phyloP scores from a whole-genome alignment of 169 alveolate genomes.

The Eimeria necatrix region DNA sequence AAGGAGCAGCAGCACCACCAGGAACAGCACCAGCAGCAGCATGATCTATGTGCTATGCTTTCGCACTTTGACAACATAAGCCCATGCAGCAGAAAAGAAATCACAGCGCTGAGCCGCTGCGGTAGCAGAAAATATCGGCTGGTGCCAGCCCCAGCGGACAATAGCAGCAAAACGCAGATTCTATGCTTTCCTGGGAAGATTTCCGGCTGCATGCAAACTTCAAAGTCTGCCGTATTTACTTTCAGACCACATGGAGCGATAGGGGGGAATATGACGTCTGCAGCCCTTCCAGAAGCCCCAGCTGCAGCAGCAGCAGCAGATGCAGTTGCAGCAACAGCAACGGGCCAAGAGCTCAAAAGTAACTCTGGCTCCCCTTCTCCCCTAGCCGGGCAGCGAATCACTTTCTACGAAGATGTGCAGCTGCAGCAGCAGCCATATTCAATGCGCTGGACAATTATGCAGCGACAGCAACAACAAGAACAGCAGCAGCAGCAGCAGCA shows the following conservation, averaged over 20 bases:
- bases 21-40: conserved; percentile 18
- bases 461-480: background rate
- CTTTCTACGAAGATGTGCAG: background rate
- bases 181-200: too few species aligned
- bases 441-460: background rate
- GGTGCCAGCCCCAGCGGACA: background rate
- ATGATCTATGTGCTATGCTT: background rate
- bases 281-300: too few species aligned
- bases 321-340: background rate
- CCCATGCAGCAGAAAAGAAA: conserved; percentile 19
- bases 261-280: too few species aligned
- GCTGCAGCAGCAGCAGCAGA: background rate
- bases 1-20: conserved; percentile 16
- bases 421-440: background rate
- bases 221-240: too few species aligned
- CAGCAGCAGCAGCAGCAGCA: background rate
- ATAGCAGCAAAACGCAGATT: background rate
- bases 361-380: too few species aligned
- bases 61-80: background rate
- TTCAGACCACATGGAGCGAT: too few species aligned
- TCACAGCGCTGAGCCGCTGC: background rate
- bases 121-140: background rate
- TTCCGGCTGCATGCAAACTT: too few species aligned
- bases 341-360: background rate
- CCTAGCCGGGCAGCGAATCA: too few species aligned